phyloP scores from a whole-genome alignment of 2,329 filamentous ascomycete genomes.

The Sphaceloma murrayae region DNA sequence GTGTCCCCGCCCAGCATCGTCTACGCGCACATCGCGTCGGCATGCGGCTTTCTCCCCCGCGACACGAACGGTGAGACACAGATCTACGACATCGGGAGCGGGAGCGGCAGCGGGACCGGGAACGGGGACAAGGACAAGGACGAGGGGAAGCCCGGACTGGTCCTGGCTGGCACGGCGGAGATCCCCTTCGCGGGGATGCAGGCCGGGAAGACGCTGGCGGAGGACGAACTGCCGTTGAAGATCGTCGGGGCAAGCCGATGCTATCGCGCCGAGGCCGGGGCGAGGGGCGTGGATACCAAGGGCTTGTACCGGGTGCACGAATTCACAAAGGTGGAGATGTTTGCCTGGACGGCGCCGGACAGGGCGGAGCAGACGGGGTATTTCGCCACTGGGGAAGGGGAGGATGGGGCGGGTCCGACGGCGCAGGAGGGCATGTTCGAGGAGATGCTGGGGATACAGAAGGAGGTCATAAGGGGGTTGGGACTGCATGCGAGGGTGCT shows the following conservation, averaged over 20 bases:
- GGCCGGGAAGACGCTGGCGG: conserved; percentile 59
- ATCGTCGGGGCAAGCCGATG: conserved; percentile 80
- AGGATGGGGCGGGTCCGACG: conserved; percentile 25
- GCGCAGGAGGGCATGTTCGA: conserved; percentile 56
- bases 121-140: conserved; percentile 53
- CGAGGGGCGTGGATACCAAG: conserved; percentile 81
- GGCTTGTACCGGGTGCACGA: conserved; percentile 95
- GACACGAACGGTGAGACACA: conserved; percentile 88
- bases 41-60: conserved; percentile 89
- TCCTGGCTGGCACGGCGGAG: conserved; percentile 81
- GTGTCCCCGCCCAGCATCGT: conserved; percentile 83
- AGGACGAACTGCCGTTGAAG: conserved; percentile 61
- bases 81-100: conserved; percentile 65
- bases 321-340: conserved; percentile 97
- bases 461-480: conserved; percentile 66
- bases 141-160: conserved; percentile 56
- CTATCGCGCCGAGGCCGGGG: conserved; percentile 90
- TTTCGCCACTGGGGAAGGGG: conserved; percentile 23
- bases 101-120: conserved; percentile 48
- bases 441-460: conserved; percentile 81
- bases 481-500: conserved; percentile 78
- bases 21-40: conserved; percentile 79
- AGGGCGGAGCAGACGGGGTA: conserved; percentile 21
- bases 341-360: conserved; percentile 71
- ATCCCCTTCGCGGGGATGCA: conserved; percentile 90